These are phyloP conservation scores for Monosporascus sp. DNA, from an alignment of 2,329 filamentous ascomycete species.

Conservation along the genomic window DNA sequence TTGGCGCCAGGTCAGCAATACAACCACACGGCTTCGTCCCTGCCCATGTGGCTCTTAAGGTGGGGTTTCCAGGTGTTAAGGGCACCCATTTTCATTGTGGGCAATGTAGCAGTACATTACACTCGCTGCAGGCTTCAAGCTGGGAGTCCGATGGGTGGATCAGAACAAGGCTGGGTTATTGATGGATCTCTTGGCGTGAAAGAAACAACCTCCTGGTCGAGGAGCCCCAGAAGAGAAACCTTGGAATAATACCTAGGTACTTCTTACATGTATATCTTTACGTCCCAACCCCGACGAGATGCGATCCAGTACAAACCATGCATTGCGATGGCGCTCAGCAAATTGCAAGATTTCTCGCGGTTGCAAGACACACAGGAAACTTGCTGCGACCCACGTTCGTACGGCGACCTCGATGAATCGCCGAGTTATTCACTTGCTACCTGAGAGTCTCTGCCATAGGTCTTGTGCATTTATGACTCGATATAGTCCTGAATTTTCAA, in stretches of 20 bases:
- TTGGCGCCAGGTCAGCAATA: not conserved
- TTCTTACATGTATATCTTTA: not conserved
- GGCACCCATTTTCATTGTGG: not conserved
- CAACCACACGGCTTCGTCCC: not conserved
- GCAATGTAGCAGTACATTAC: not conserved
- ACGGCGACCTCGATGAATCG: not conserved
- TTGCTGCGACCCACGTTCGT: not conserved
- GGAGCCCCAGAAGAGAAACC: no score
- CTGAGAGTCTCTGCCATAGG: not conserved
- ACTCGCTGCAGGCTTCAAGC: not conserved
- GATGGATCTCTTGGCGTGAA: not conserved
- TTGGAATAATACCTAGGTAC: not conserved
- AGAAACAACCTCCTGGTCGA: no score
- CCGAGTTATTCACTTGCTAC: not conserved
- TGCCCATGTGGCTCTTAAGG: not conserved
- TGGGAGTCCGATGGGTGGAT: not conserved
- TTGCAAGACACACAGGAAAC: conserved; percentile 1
- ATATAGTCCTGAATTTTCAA: not conserved
- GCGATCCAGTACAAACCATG: not conserved
- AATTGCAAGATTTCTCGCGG: not conserved
- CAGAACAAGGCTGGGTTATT: not conserved
- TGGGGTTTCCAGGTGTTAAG: not conserved
- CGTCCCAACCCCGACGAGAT: not conserved
- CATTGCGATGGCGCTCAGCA: not conserved
- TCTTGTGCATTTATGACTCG: not conserved